Evolutionary conservation across 2,329 filamentous ascomycete species (phyloP), one percentile per base, ranked within the genome.

Genomic region (Colletotrichum orchidophilum): DNA sequence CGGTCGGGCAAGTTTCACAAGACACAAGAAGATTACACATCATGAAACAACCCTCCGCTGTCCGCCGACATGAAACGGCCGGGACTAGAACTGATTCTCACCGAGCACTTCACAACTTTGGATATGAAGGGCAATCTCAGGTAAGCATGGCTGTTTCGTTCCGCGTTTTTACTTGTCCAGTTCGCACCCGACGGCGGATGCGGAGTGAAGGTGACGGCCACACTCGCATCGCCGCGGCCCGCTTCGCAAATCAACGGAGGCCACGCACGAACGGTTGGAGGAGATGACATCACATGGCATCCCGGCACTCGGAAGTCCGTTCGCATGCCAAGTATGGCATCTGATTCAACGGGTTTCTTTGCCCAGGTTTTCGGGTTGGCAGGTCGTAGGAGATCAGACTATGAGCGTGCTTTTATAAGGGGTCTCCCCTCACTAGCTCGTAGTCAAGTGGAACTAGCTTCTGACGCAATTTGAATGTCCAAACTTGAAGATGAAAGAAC

Each of bases 211-310:
- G 21, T 42, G 11, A 26, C n/a, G 18, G 31, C 39, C n/a, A 26
- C 31, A 39, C 27, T 58, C 29, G 63, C 29, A 35, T 33, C 24
- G n/a, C 29, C 49, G 35, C 29, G 54, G 35, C 13, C 27, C 31
- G 35, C 33, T 21, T 21, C 50, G 26, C 3, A 9, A 52, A 33
- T n/a, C 13, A 42, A 53, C 33, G 24, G 33, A 27, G 26, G 7
- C n/a, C 35, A 15, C 61, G 21, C 27, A 39, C 13, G 13, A 57
- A 13, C 29, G 8, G 24, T 46, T 31, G 49, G 57, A 61, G 21
- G 35, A 46, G 3, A 68, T 71, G 68, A 68, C 63, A 71, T 68
- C 64, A 68, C 57, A 24, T 13, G 21, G 7, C 11, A 15, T n/a
- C 68, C 33, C 18, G 9, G n/a, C 26, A 21, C 13, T 57, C 52